Evolutionary conservation across 768 basidiomycete genomes (phyloP).

Genomic region (Multifurca ochricompacta): DNA sequence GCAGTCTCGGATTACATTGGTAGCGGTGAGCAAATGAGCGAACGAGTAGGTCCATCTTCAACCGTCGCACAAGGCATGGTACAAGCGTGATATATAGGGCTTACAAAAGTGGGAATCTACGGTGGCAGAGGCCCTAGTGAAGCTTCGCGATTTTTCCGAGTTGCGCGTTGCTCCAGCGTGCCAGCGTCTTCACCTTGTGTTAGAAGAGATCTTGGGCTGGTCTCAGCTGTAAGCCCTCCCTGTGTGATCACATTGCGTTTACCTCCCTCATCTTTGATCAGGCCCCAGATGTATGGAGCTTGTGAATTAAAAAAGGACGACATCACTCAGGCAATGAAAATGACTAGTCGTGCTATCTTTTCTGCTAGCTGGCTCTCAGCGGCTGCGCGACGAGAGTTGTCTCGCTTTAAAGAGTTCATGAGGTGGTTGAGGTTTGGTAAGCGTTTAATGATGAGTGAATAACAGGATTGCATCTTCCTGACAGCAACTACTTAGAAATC

Average conservation of each 20-base stretch:
- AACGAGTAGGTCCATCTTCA: conserved; percentile 49
- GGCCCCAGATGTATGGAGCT: conserved; percentile 43
- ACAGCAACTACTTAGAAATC: conserved; percentile 34
- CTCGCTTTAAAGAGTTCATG: conserved; percentile 72
- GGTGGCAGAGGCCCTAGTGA: conserved; percentile 59
- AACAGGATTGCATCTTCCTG: neutral
- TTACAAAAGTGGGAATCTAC: conserved; percentile 79
- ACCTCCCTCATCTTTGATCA: conserved; percentile 26
- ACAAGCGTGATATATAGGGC: conserved; percentile 39
- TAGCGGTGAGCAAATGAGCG: conserved; percentile 73
- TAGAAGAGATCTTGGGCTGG: conserved; percentile 79
- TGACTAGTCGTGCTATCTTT: conserved; percentile 51
- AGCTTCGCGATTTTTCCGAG: conserved; percentile 66
- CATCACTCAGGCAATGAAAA: conserved; percentile 43
- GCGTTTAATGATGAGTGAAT: conserved; percentile 22
- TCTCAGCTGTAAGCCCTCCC: conserved; percentile 49
- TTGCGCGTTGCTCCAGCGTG: conserved; percentile 64
- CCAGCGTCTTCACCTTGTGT: conserved; percentile 65
- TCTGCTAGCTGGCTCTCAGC: conserved; percentile 62
- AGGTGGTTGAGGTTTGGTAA: conserved; percentile 69
- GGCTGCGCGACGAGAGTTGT: conserved; percentile 56
- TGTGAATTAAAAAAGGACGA: conserved; percentile 50
- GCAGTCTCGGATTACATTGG: conserved; percentile 67
- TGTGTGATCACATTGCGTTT: conserved; percentile 8
- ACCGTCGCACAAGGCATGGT: neutral